phyloP scores from a whole-genome alignment of 176 grass and related monocot species.

The Guadua angustifolia region DNA sequence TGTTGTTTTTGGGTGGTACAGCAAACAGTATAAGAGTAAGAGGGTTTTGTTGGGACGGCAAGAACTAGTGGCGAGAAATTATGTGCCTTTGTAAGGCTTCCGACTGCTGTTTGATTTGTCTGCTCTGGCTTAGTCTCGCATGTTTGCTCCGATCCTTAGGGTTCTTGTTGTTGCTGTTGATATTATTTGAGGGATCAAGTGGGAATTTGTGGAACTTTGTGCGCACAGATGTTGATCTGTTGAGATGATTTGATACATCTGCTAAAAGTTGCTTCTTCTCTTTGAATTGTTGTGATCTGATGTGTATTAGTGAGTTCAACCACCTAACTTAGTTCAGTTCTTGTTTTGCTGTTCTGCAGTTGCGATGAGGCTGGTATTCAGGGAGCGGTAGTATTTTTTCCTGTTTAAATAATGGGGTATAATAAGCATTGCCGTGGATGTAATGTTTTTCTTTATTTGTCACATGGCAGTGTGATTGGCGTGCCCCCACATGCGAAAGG shows the following conservation, averaged over 20 bases:
- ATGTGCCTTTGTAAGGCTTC: background rate
- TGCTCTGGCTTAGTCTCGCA: background rate
- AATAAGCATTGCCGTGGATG: background rate
- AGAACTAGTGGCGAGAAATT: background rate
- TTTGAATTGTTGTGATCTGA: constrained; percentile 15
- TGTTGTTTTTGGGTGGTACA: background rate
- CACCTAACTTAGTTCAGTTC: constrained; percentile 19
- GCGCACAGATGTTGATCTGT: constrained; percentile 25
- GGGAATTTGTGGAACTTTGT: constrained; percentile 18
- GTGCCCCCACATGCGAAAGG: constrained; percentile 9
- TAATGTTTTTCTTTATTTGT: constrained; percentile 18
- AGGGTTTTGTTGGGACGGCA: background rate
- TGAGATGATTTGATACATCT: constrained; percentile 4
- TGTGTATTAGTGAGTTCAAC: constrained; percentile 17
- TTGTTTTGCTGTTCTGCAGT: background rate
- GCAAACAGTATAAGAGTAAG: background rate
- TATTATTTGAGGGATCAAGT: background rate
- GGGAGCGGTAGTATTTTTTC: background rate
- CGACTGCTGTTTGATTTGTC: constrained; percentile 9
- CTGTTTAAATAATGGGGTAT: background rate
- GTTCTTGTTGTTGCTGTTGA: background rate
- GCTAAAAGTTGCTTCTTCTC: background rate
- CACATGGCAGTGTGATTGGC: background rate
- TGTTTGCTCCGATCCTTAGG: background rate
- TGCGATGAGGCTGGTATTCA: constrained; percentile 13